Evolutionary conservation across 768 basidiomycete genomes (phyloP), one percentile per base, ranked within the genome.

Genomic region (Rhodotorula babjevae): DNA sequence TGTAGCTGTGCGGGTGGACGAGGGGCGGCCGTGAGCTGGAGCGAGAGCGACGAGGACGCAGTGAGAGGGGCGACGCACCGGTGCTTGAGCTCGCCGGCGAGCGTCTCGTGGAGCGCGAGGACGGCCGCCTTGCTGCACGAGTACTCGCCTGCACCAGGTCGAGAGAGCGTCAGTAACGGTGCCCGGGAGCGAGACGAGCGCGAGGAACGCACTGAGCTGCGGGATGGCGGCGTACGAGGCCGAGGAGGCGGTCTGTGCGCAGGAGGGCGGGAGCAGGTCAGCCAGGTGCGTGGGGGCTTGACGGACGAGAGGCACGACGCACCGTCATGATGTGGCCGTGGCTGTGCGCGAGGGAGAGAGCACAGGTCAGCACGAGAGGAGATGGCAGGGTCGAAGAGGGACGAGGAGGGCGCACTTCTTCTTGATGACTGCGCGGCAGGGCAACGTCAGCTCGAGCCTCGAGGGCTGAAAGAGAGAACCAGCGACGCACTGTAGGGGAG

Each of bases 301-400:
- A 36, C 9, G 36, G 36, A 36, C 9, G 36, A 36, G 36, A 36
- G 36, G 5, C 5, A 36, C 5, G 36, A 36, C 66, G 40, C 14
- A 72, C 66, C 0, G 68, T 74, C 68, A 74, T 70, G 58, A 74
- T 57, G 46, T 74, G 73, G 12, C 73, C 73, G n/a, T 74, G 73
- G 58, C 68, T 74, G 8, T 4, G 40, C 7, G 5, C 0, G 36
- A 9, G 14, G 25, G 29, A 36, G 31, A 27, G 19, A 33, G 55
- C 10, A 11, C 27, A 21, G 19, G 33, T 63, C 25, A 67, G 57
- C 40, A 14, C 36, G 11, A 21, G 49, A 9, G 36, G 12, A 0
- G 2, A n/a, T 11, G 15, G 2, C 12, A 11, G 14, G 1, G 21
- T 1, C 4, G 46, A 44, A 33, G 4, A 27, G 18, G 36, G 53